These are phyloP conservation scores for Leonotis leonurus DNA, from an alignment of 257 asterid species.

Conservation along the genomic window DNA sequence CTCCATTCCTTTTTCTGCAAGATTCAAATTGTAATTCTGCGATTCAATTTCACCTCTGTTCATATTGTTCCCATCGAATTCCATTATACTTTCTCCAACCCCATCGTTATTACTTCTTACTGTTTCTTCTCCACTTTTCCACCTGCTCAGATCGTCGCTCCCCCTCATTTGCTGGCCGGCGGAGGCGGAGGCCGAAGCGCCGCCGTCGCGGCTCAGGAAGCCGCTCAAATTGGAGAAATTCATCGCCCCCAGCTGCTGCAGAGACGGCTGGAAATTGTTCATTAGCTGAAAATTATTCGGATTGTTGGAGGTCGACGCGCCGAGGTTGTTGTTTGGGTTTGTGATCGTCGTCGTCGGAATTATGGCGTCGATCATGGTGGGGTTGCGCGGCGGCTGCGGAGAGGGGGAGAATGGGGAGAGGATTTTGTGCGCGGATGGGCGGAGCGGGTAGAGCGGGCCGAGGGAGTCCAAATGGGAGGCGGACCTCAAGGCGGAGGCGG, in stretches of 20 bases:
- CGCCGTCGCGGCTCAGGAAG: slow-evolving; percentile 1
- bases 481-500: too few relatives aligned
- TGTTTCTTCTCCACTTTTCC: slow-evolving; percentile 24
- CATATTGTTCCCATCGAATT: slow-evolving; percentile 28
- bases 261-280: slow-evolving; percentile 6
- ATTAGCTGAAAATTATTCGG: slow-evolving; percentile 1
- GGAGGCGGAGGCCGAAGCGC: background rate
- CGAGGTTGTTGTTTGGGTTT: slow-evolving; percentile 13
- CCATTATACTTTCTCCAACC: slow-evolving; percentile 23
- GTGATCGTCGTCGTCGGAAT: slow-evolving; percentile 10
- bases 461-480: slow-evolving; percentile 28
- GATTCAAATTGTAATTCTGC: slow-evolving; percentile 36
- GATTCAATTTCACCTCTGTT: slow-evolving; percentile 12
- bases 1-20: slow-evolving; percentile 32
- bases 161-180: slow-evolving; percentile 11
- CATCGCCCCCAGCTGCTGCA: slow-evolving; percentile 16
- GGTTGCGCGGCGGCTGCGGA: background rate
- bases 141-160: background rate
- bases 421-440: slow-evolving; percentile 50
- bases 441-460: slow-evolving; percentile 43
- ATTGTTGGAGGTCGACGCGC: slow-evolving; percentile 1
- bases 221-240: slow-evolving; percentile 24
- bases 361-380: slow-evolving; percentile 20
- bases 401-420: slow-evolving; percentile 19
- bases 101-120: slow-evolving; percentile 24